Base-by-base conservation (phyloP, 1,284 basidiomycete genomes). In the Ustilago loliicola region DNA sequence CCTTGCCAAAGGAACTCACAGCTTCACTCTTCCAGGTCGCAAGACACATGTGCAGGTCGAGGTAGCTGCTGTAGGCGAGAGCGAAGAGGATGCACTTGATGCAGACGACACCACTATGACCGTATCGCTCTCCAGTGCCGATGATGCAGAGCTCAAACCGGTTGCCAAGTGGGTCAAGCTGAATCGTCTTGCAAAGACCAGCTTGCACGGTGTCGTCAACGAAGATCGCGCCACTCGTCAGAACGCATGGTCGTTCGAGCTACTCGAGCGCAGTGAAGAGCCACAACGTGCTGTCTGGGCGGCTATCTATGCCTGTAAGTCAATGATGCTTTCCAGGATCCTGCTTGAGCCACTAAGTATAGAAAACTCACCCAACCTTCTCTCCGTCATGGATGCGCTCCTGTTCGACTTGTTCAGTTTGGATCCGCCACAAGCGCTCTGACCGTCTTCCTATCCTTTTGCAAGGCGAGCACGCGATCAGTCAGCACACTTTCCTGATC, bases 171-270 rank as follows among this genome's bases (percentile, higher is more conserved):
- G 64, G 64, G 17, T 55, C 45, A 66, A 66, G 57, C 42, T 66
- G 40, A 40, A 60, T 15, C 64, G 64, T 40, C 56, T 60, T 48
- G 64, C 57, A 51, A 66, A 66, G 57, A 66, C 64, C 10, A 79
- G 74, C 53, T 40, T 66, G 51, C 77, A 79, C 23, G 69, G 69
- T 21, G 68, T 66, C 4, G 77, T 79, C 38, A 72, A 79, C 30
- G 72, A 77, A 8, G 65, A 73, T 29, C 53, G 77, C 17, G 77
- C 74, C 2, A 53, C 53, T 32, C 32, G 23, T 17, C 63, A 71
- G 45, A 34, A 72, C 6, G 70, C 61, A 1, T 79, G 72, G 74
- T 21, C 62, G 45, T 54, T 79, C n/a, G 48, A 61, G 45, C 52
- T 65, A 19, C 47, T 51, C 21, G 30, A 38, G 10, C 32, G 45